Evolutionary conservation across 2,329 filamentous ascomycete species (phyloP).

Genomic region (Cytospora paraplurivora): DNA sequence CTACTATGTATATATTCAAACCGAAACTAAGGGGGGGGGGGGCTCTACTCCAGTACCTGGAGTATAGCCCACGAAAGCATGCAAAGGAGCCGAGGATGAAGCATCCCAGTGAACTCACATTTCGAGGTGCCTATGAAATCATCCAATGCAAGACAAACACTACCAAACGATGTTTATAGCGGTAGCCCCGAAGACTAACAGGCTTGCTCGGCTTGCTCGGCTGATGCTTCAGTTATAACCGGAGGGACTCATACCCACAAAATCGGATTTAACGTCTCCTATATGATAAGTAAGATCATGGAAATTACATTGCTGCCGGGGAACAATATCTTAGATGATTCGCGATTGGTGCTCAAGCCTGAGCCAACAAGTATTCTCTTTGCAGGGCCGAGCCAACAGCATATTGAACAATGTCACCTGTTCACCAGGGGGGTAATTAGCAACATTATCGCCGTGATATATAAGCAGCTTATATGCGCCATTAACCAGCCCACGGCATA

Average conservation of each 20-base stretch:
- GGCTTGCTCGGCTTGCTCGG: neutral
- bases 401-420: neutral
- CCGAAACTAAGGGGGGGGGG: too few species aligned
- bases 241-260: neutral
- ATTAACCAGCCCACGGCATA: neutral
- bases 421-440: neutral
- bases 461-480: neutral
- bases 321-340: neutral
- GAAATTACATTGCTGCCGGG: neutral
- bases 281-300: neutral
- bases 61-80: too few species aligned
- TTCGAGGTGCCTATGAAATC: neutral
- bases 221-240: neutral
- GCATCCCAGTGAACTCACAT: neutral
- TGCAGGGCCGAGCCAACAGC: neutral
- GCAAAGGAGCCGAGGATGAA: neutral
- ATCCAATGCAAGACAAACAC: neutral
- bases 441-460: neutral
- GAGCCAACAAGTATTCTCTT: neutral
- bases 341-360: neutral
- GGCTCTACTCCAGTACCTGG: too few species aligned
- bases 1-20: too few species aligned
- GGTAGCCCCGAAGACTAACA: neutral
- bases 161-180: neutral
- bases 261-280: neutral